Evolutionary conservation across 352 stramenopile genomes (phyloP).

Genomic region (Pythium scleroteichum): DNA sequence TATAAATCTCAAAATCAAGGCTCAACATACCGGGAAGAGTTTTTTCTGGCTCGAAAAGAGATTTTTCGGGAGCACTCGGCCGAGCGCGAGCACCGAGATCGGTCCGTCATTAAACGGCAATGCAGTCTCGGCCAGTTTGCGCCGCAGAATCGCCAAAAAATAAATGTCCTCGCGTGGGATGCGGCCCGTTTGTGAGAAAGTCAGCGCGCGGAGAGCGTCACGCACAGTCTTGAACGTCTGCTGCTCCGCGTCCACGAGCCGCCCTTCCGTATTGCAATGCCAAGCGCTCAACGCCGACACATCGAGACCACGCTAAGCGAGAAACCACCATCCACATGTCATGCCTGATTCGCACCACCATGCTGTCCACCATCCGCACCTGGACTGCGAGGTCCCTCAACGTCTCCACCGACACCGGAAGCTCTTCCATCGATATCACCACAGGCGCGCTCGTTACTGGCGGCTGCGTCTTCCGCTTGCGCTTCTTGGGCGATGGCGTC

Average conservation of each 20-base stretch:
- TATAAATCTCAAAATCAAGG: background rate
- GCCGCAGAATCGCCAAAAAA: slow-evolving; percentile 64
- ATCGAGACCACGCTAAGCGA: slow-evolving; percentile 39
- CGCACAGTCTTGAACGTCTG: slow-evolving; percentile 48
- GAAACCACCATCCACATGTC: background rate
- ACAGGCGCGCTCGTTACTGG: background rate
- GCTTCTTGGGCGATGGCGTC: slow-evolving; percentile 23
- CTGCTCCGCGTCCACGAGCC: slow-evolving; percentile 40
- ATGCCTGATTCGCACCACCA: background rate
- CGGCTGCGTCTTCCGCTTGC: slow-evolving; percentile 15
- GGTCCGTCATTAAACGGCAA: slow-evolving; percentile 71
- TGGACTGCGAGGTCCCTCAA: slow-evolving; percentile 14
- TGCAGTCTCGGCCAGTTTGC: slow-evolving; percentile 47
- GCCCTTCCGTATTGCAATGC: slow-evolving; percentile 42
- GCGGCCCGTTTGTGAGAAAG: slow-evolving; percentile 30
- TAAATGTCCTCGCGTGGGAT: slow-evolving; percentile 74
- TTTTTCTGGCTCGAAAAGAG: slow-evolving; percentile 79
- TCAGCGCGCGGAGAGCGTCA: slow-evolving; percentile 51
- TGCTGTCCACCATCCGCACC: slow-evolving; percentile 3
- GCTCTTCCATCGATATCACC: slow-evolving; percentile 17
- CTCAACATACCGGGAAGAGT: slow-evolving; percentile 58
- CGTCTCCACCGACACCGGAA: slow-evolving; percentile 17
- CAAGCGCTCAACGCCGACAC: slow-evolving; percentile 32
- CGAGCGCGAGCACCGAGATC: slow-evolving; percentile 55
- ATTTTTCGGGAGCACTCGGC: slow-evolving; percentile 52